A percentile compares a stretch with the other conserved stretches of the same genome.
phyloP scores from a whole-genome alignment of 75 land plant species.

The Pinus albicaulis region DNA sequence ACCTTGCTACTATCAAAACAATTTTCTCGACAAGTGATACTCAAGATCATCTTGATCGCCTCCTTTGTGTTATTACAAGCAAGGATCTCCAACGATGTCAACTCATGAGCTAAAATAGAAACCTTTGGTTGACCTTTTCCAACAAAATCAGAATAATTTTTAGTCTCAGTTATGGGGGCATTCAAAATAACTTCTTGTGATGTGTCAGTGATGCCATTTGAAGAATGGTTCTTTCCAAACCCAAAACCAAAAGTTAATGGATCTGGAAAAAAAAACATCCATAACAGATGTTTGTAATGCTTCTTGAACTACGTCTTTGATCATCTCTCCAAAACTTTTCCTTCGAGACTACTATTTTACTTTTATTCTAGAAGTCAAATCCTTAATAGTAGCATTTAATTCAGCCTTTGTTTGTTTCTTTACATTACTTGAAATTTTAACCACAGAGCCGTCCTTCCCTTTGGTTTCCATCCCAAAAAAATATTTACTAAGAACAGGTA shows the following conservation, averaged over 20 bases:
- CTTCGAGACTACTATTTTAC: constrained; percentile 93
- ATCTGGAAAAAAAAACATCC: constrained; percentile 88
- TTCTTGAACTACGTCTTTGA: constrained; percentile 88
- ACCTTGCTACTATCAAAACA: constrained; percentile 75
- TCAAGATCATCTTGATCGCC: constrained; percentile 63
- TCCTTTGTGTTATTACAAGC: constrained; percentile 92
- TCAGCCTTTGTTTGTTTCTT: constrained; percentile 73
- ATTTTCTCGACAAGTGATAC: constrained; percentile 80
- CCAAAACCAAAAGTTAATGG: constrained; percentile 96
- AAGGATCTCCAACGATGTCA: constrained; percentile 82
- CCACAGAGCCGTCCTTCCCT: constrained; percentile 17
- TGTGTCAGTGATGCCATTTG: constrained; percentile 3
- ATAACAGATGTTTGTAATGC: constrained; percentile 80
- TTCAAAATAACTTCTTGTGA: background rate
- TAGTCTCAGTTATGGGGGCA: background rate
- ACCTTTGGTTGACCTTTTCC: constrained; percentile 13
- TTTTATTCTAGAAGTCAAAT: constrained; percentile 77
- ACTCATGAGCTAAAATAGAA: constrained; percentile 57
- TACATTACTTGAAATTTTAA: constrained; percentile 3
- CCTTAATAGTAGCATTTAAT: constrained; percentile 69
- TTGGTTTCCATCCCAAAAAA: constrained; percentile 47
- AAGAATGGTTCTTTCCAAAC: constrained; percentile 28
- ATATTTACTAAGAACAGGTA: constrained; percentile 79
- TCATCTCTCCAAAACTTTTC: constrained; percentile 82
- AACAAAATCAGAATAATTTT: background rate